phyloP scores from a whole-genome alignment of 2,329 filamentous ascomycete genomes.

The Chrysosporium keratinophilum region DNA sequence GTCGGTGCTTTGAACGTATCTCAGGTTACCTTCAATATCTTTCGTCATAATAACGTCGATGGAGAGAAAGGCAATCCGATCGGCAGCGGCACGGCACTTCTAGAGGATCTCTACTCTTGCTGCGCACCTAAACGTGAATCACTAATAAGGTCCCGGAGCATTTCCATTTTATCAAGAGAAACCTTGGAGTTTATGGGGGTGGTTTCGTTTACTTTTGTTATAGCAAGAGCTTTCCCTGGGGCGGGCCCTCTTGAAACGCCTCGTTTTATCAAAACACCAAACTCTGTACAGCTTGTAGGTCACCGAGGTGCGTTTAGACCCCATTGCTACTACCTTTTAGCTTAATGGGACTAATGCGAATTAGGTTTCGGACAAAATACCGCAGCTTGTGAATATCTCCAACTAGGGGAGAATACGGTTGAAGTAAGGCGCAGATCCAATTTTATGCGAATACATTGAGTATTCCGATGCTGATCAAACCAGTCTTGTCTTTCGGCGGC shows the following conservation, averaged over 20 bases:
- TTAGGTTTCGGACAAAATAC: slow-evolving; percentile 24
- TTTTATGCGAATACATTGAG: neutral
- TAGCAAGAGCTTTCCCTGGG: slow-evolving; percentile 21
- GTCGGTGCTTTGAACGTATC: slow-evolving; percentile 11
- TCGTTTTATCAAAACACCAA: neutral
- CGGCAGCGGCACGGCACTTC: slow-evolving; percentile 23
- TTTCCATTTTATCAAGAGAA: slow-evolving; percentile 26
- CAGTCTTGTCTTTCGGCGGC: slow-evolving; percentile 29
- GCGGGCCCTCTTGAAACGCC: neutral
- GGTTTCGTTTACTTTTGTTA: slow-evolving; percentile 28
- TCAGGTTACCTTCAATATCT: slow-evolving; percentile 20
- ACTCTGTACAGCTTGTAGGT: slow-evolving; percentile 22
- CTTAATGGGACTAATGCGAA: neutral
- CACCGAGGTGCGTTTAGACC: slow-evolving; percentile 24
- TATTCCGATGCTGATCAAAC: neutral
- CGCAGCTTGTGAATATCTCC: slow-evolving; percentile 23
- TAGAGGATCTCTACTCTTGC: slow-evolving; percentile 19
- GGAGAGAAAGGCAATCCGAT: slow-evolving; percentile 15
- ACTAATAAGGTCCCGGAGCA: slow-evolving; percentile 25
- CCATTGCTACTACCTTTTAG: neutral
- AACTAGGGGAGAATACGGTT: slow-evolving; percentile 33
- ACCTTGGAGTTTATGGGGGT: slow-evolving; percentile 25
- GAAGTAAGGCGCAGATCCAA: slow-evolving; percentile 17
- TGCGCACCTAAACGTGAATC: slow-evolving; percentile 26
- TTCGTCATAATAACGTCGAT: neutral